Percentiles rank a stretch among this genome's conserved stretches.
Conservation (phyloP, 768 basidiomycete species). For the Rhizopogon sp. region DNA sequence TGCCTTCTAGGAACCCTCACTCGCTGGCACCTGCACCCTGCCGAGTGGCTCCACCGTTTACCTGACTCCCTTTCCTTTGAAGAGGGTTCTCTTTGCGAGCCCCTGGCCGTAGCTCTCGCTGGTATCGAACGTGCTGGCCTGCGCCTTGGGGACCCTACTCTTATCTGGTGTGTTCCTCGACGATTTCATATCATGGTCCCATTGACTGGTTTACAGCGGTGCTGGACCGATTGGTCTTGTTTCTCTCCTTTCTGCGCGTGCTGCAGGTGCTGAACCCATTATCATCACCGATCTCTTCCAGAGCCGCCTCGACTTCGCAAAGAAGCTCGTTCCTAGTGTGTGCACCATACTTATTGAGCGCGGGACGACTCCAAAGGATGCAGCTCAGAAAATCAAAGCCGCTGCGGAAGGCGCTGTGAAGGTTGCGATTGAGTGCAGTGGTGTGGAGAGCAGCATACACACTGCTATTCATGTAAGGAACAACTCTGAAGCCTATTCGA, state of each 20-base stretch:
- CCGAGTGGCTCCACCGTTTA: slow-evolving; percentile 62
- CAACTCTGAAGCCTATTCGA: not conserved
- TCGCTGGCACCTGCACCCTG: slow-evolving; percentile 63
- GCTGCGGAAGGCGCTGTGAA: slow-evolving; percentile 45
- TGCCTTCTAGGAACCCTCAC: slow-evolving; percentile 47
- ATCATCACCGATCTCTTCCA: slow-evolving; percentile 66
- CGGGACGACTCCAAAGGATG: slow-evolving; percentile 40
- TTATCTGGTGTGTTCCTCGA: slow-evolving; percentile 46
- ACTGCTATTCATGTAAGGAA: slow-evolving; percentile 49
- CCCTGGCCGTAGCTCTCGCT: slow-evolving; percentile 61
- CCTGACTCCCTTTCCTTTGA: slow-evolving; percentile 60
- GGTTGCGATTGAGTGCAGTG: slow-evolving; percentile 59
- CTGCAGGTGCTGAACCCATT: slow-evolving; percentile 66
- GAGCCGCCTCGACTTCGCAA: slow-evolving; percentile 62
- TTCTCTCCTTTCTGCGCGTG: slow-evolving; percentile 56
- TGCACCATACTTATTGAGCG: slow-evolving; percentile 51
- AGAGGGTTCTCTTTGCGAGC: slow-evolving; percentile 65
- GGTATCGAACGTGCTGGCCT: slow-evolving; percentile 63
- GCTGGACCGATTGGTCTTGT: slow-evolving; percentile 66
- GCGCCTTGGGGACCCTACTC: slow-evolving; percentile 57
- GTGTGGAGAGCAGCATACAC: slow-evolving; percentile 57
- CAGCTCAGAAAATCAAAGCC: slow-evolving; percentile 47
- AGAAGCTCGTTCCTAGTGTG: slow-evolving; percentile 53
- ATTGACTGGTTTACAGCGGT: slow-evolving; percentile 36
- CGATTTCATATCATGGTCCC: not conserved